Base-by-base conservation (phyloP, 1,284 basidiomycete genomes). In the Apiotrichum sp. region DNA sequence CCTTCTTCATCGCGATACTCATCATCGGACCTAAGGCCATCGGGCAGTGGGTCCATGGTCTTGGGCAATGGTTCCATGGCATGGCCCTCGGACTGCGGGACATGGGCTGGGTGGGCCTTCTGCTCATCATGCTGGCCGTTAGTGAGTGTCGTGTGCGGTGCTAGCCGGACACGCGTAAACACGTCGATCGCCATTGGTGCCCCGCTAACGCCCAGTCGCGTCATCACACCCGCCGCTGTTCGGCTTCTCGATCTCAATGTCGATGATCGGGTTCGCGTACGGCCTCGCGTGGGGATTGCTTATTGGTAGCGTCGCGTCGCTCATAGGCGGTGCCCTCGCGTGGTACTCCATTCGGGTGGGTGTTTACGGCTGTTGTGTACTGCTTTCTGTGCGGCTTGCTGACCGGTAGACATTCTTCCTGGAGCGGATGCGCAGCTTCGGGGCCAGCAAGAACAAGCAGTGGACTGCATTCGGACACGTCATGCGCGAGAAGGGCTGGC, bases 401-500 rank as follows among this genome's bases (percentile, higher is more conserved):
- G 22, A 22, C 22, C 22, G 22, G 22, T 48, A 74, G 74, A 62
- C 63, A 8, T 77, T 75, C 67, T 77, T 77, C 65, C 64, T 72
- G 8, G 53, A 63, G 4, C 68, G 66, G 62, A 70, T 76, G 64
- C 56, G 63, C 45, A 46, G 48, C 32, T 67, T 69, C 47, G 67
- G 65, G 6, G 50, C 62, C 10, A 58, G 65, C 43, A 63, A 65
- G 57, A 73, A 69, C 50, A 66, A 70, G 49, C 71, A 74, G 53
- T 77, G 73, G 73, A 69, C 72, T 35, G 75, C 75, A 6, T 77
- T 77, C 52, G 70, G 67, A 1, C 68, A 72, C 51, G 75, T 77
- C 53, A 73, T 77, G 68, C 56, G 62, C n/a, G 66, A 66, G n/a
- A 72, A 72, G 53, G 75, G 75, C 1, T 59, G 67, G 29, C 68